Percentiles rank a stretch among this genome's conserved stretches.
phyloP scores from a whole-genome alignment of 257 asterid species.

The Forsythia suspensa region DNA sequence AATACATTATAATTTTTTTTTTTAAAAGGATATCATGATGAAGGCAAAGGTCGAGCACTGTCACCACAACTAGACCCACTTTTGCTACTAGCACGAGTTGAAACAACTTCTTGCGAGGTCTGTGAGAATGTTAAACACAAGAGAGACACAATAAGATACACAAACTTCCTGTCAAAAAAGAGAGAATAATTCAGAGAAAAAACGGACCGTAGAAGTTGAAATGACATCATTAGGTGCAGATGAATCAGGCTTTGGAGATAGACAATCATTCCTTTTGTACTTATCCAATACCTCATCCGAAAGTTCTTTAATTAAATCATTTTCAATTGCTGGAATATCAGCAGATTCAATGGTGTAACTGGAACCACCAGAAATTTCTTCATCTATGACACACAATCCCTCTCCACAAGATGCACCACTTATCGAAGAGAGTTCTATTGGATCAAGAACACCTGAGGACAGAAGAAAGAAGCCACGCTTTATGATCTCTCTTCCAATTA shows the following conservation, averaged over 20 bases:
- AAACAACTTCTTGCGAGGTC: slow-evolving; percentile 38
- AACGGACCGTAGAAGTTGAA: slow-evolving; percentile 47
- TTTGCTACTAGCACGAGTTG: slow-evolving; percentile 39
- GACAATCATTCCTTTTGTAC: slow-evolving; percentile 27
- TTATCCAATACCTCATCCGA: slow-evolving; percentile 28
- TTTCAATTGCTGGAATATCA: slow-evolving; percentile 26
- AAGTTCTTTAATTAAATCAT: slow-evolving; percentile 30
- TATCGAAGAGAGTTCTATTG: slow-evolving; percentile 72
- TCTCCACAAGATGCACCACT: slow-evolving; percentile 58
- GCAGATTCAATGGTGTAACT: slow-evolving; percentile 19
- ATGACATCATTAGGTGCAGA: slow-evolving; percentile 35
- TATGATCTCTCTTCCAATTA: slow-evolving; percentile 1
- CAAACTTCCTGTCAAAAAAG: slow-evolving; percentile 9
- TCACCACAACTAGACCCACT: slow-evolving; percentile 38
- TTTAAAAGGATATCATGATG: slow-evolving; percentile 77
- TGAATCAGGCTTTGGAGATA: slow-evolving; percentile 38
- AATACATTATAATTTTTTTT: neutral
- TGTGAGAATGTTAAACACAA: slow-evolving; percentile 32
- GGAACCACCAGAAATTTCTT: slow-evolving; percentile 39
- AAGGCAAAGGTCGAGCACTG: slow-evolving; percentile 53
- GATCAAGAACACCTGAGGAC: slow-evolving; percentile 79
- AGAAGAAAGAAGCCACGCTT: slow-evolving; percentile 17
- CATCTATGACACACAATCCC: slow-evolving; percentile 41
- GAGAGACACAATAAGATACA: slow-evolving; percentile 19
- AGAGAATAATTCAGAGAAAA: slow-evolving; percentile 11